Evolutionary conservation across 2,329 filamentous ascomycete genomes (phyloP), one percentile per base, ranked within the genome.

Genomic region (Penicillium italicum): DNA sequence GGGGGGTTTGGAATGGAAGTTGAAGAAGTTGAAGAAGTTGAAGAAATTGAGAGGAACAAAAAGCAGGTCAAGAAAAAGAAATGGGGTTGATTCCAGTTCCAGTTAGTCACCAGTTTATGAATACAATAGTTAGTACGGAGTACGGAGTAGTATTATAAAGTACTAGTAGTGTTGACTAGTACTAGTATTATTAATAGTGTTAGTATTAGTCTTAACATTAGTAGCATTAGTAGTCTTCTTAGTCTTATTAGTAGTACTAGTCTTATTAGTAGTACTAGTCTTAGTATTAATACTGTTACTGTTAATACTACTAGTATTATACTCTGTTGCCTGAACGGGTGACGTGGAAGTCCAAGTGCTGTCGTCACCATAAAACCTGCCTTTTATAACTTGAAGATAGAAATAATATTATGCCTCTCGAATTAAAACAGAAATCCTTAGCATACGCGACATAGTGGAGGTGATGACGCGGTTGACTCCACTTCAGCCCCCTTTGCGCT

Each of bases 401-500:
- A n/a, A n/a, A n/a, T n/a, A n/a, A n/a, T n/a, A n/a, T n/a, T n/a
- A n/a, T n/a, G n/a, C n/a, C n/a, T n/a, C n/a, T n/a, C n/a, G n/a
- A n/a, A n/a, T n/a, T n/a, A n/a, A n/a, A n/a, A n/a, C n/a, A n/a
- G 28, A 30, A 30, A 30, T n/a, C 16, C 33, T 36, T 36, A 9
- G 59, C 61, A 59, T 63, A 63, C 38, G 57, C 53, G 44, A 50
- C 34, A 51, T 48, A 20, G 50, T 59, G 45, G 28, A 41, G 41
- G 26, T 20, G 60, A 65, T 65, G 63, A 65, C 60, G 62, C 59
- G 60, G 63, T 59, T 57, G 49, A 51, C 55, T 57, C 53, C 53
- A 55, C 47, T 34, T 42, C 48, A 51, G 48, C 36, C 48, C 36
- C 46, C 20, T 56, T 53, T 24, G 3, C 50, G 50, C 28, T 46